Evolutionary conservation across 2,329 filamentous ascomycete species (phyloP).

Genomic region (Alternaria ventricosa): DNA sequence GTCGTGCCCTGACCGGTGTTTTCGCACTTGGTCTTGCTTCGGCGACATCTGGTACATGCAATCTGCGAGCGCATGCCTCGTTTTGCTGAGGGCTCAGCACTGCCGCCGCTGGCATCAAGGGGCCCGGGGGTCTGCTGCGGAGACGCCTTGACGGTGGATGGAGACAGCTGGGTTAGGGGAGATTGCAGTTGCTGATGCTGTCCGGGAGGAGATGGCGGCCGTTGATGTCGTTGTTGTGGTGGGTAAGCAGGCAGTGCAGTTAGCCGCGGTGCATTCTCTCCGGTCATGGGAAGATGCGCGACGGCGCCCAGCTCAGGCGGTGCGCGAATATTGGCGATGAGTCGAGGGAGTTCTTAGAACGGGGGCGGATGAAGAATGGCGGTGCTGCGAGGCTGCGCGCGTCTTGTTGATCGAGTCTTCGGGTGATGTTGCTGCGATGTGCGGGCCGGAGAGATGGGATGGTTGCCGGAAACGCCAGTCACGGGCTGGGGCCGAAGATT

Average conservation of each 20-base stretch:
- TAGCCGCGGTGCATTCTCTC: conserved; percentile 32
- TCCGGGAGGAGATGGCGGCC: conserved; percentile 25
- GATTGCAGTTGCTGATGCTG: conserved; percentile 28
- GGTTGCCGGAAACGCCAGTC: conserved; percentile 1
- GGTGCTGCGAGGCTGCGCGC: not conserved
- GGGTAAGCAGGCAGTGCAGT: conserved; percentile 20
- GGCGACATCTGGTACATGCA: conserved; percentile 76
- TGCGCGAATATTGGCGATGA: conserved; percentile 41
- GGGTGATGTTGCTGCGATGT: conserved; percentile 5
- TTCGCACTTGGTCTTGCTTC: conserved; percentile 86
- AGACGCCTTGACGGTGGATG: conserved; percentile 39
- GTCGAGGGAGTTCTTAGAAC: not conserved
- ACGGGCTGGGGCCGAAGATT: conserved; percentile 7
- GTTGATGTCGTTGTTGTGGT: conserved; percentile 21
- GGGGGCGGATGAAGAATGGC: not conserved
- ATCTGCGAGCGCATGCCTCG: conserved; percentile 75
- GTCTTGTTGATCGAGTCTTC: not conserved
- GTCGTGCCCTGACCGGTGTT: conserved; percentile 75
- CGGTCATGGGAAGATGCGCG: conserved; percentile 29
- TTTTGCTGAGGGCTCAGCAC: conserved; percentile 25
- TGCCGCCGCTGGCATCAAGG: conserved; percentile 26
- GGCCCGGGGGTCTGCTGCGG: conserved; percentile 35
- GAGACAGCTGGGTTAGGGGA: conserved; percentile 31
- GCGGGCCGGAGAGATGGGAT: conserved; percentile 7
- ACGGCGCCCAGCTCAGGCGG: conserved; percentile 30